A percentile compares a stretch with the other conserved stretches of the same genome.
Conservation (phyloP, 345 rosid species). For the Hibiscus syriacus region DNA sequence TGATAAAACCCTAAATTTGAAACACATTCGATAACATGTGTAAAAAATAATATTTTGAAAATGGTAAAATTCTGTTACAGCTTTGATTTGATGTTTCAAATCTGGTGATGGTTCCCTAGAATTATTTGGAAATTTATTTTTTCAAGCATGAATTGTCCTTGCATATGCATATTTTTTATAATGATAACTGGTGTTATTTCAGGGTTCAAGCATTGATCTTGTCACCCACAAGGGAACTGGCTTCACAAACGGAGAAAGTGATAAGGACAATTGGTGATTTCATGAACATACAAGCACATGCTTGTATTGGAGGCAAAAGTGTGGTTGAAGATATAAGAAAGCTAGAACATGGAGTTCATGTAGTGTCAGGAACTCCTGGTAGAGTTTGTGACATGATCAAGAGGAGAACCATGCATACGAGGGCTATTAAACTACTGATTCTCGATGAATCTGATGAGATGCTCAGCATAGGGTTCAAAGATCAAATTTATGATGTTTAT, state of each 20-base stretch:
- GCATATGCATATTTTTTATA: background rate
- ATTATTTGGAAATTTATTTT: background rate
- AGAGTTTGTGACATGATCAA: conserved; percentile 98
- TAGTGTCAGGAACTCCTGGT: conserved; percentile 97
- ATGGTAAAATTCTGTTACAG: background rate
- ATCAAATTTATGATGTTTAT: conserved; percentile 93
- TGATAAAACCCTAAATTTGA: conserved; percentile 21
- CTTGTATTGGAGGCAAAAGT: conserved; percentile 92
- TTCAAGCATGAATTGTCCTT: background rate
- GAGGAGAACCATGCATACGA: conserved; percentile 84
- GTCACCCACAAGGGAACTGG: conserved; percentile 95
- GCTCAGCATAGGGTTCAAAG: conserved; percentile 99
- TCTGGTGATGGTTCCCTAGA: background rate
- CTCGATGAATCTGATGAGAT: conserved; percentile 96
- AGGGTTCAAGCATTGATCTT: conserved; percentile 95
- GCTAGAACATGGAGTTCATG: conserved; percentile 40
- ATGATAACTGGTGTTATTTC: background rate
- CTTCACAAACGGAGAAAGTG: conserved; percentile 80
- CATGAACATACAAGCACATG: conserved; percentile 74
- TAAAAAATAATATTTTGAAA: background rate
- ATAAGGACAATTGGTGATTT: conserved; percentile 67
- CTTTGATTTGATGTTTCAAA: background rate
- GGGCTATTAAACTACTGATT: conserved; percentile 49
- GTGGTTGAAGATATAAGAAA: conserved; percentile 95
- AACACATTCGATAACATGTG: background rate